Conservation (phyloP, 176 grass and related monocot species). For the Puccinellia tenuiflora region DNA sequence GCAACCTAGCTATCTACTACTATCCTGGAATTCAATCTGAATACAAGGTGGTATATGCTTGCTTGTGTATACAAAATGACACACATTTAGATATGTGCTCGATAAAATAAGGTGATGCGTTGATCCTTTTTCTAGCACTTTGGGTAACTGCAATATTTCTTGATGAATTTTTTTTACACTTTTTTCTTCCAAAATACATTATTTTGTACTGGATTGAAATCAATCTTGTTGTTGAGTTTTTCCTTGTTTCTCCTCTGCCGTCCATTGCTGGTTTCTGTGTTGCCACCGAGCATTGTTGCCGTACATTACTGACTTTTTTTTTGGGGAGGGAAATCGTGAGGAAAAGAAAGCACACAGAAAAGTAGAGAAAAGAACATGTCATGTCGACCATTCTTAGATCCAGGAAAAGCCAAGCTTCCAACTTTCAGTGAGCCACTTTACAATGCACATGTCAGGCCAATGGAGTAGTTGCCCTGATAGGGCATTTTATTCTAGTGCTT, state of each 20-base stretch:
- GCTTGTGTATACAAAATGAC: not conserved
- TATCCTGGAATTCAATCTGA: not conserved
- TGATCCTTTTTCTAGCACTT: not conserved
- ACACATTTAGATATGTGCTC: not conserved
- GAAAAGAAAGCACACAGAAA: not conserved
- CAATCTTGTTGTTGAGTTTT: not conserved
- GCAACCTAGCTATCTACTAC: not conserved
- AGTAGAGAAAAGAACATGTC: conserved; percentile 22
- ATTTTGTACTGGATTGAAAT: no score
- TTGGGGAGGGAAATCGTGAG: not conserved
- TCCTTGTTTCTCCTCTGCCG: not conserved
- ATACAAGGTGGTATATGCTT: not conserved
- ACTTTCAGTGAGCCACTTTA: conserved; percentile 29
- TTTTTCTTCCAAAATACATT: not conserved
- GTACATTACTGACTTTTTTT: not conserved
- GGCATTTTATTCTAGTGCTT: conserved; percentile 35
- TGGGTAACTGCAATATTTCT: not conserved
- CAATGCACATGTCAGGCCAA: conserved; percentile 33
- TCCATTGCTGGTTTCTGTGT: conserved; percentile 14
- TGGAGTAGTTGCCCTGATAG: conserved; percentile 7
- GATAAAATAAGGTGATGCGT: not conserved
- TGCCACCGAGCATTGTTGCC: conserved; percentile 1
- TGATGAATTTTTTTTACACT: not conserved
- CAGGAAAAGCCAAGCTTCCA: conserved; percentile 23
- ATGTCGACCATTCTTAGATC: conserved; percentile 42